phyloP scores from a whole-genome alignment of 495 filamentous ascomycete genomes.

The Parachaetomium inaequale region DNA sequence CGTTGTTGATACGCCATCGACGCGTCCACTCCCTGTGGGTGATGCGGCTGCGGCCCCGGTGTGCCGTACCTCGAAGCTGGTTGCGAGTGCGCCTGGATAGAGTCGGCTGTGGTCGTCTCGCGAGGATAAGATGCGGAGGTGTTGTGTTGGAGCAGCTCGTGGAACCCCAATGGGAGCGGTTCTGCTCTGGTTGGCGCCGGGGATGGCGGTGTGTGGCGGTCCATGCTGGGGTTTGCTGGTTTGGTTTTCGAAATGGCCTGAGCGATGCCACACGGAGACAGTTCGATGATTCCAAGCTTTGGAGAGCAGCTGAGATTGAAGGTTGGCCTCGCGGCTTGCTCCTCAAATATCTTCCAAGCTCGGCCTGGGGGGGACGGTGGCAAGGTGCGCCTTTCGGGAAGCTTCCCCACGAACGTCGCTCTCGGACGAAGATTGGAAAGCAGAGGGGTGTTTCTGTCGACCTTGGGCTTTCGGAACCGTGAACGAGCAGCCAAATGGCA shows the following conservation, averaged over 20 bases:
- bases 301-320: neutral
- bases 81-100: slow-evolving; percentile 38
- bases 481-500: slow-evolving; percentile 15
- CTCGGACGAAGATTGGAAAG: no score
- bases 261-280: neutral
- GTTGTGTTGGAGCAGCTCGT: slow-evolving; percentile 51
- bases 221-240: slow-evolving; percentile 24
- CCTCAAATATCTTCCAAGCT: neutral
- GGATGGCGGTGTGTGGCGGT: slow-evolving; percentile 39
- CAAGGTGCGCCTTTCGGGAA: no score
- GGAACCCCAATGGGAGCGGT: slow-evolving; percentile 40
- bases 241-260: neutral
- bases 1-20: slow-evolving; percentile 31
- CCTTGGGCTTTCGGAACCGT: neutral
- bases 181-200: slow-evolving; percentile 43
- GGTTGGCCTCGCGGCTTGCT: neutral
- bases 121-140: slow-evolving; percentile 32
- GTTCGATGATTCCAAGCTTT: neutral
- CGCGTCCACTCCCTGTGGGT: slow-evolving; percentile 20
- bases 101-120: slow-evolving; percentile 21
- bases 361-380: neutral
- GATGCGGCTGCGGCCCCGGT: slow-evolving; percentile 32
- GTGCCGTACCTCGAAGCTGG: slow-evolving; percentile 43
- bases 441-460: neutral
- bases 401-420: no score